Evolutionary conservation across 176 grass and related monocot genomes (phyloP), one percentile per base, ranked within the genome.

Genomic region (Avena insularis): DNA sequence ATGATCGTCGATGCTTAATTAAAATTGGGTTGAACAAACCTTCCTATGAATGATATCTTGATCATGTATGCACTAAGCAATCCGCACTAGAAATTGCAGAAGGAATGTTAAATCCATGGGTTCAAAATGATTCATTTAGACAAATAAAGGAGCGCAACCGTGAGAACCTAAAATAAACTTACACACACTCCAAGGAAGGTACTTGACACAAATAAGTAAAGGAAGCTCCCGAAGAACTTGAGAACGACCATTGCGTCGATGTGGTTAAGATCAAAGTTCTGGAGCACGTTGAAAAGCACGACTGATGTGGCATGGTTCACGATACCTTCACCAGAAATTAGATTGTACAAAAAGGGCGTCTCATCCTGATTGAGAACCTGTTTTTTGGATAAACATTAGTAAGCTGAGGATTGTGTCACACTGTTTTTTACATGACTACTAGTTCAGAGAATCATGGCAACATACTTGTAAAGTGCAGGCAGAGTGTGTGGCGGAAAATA

Each of bases 401-500:
- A 74, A 75, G 67, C 15, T 60, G 13, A 19, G 64, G 27, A 40
- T 33, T 76, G 0, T 64, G 38, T 50, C 16, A 36, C 63, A 19
- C 13, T 60, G 38, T 40, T 40, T 40, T 45, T 59, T 8, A 47
- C n/a, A 76, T n/a, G 46, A 86, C 23, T n/a, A 27, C 4, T 79
- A 75, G 60, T 23, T 47, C 17, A 68, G 60, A 67, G 2, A 50
- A 72, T 60, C 13, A 33, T 47, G 35, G 27, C 14, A 76, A 46
- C 51, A 25, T 86, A 98, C 96, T 94, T 98, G 96, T 67, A 98
- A 79, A 10, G 96, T 98, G 82, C 93, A 98, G 47, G 96, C 96
- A 86, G 96, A 98, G 86, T 98, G 93, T 83, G 96, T 98, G 65
- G 96, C 96, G 61, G 96, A 98, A 91, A 98, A 93, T 85, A 98